Conservation (phyloP, 2,329 filamentous ascomycete genomes). For the Claviceps fusiformis region DNA sequence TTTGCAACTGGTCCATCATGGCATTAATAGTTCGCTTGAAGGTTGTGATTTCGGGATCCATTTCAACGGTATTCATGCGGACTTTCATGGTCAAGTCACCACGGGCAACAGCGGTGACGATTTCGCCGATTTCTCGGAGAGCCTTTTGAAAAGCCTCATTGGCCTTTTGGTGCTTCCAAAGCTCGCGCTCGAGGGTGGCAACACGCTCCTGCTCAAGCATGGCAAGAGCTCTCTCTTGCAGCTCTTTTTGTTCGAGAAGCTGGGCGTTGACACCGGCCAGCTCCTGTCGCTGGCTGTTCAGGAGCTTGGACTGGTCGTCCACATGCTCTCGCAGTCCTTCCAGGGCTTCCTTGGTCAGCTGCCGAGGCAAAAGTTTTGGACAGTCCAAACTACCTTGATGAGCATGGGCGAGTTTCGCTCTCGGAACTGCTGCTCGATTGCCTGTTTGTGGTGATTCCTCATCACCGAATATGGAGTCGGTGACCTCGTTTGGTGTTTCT, state of each 20-base stretch:
- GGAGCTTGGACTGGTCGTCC: slow-evolving; percentile 83
- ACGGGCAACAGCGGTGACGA: slow-evolving; percentile 89
- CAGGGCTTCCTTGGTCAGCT: slow-evolving; percentile 69
- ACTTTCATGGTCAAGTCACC: slow-evolving; percentile 96
- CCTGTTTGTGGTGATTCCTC: slow-evolving; percentile 27
- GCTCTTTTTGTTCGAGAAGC: slow-evolving; percentile 70
- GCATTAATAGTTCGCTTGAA: slow-evolving; percentile 98
- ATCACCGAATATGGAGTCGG: slow-evolving; percentile 49
- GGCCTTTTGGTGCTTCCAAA: slow-evolving; percentile 94
- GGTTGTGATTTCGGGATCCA: slow-evolving; percentile 94
- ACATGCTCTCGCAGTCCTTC: slow-evolving; percentile 80
- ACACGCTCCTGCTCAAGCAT: slow-evolving; percentile 80
- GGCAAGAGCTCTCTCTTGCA: slow-evolving; percentile 70
- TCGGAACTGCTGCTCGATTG: slow-evolving; percentile 26
- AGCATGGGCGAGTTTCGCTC: slow-evolving; percentile 33
- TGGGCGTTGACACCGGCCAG: slow-evolving; percentile 77
- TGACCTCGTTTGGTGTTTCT: slow-evolving; percentile 68
- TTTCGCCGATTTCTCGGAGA: slow-evolving; percentile 88
- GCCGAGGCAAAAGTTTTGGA: slow-evolving; percentile 24
- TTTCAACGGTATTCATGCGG: slow-evolving; percentile 85
- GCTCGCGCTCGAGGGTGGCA: slow-evolving; percentile 75
- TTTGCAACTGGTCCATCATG: slow-evolving; percentile 97
- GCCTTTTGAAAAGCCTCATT: slow-evolving; percentile 98
- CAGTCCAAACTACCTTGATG: slow-evolving; percentile 26
- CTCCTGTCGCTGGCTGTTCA: slow-evolving; percentile 75